A percentile compares a stretch with the other conserved stretches of the same genome.
These are phyloP conservation scores for Aquanectria penicillioides DNA, from an alignment of 2,329 filamentous ascomycete species.

Conservation along the genomic window DNA sequence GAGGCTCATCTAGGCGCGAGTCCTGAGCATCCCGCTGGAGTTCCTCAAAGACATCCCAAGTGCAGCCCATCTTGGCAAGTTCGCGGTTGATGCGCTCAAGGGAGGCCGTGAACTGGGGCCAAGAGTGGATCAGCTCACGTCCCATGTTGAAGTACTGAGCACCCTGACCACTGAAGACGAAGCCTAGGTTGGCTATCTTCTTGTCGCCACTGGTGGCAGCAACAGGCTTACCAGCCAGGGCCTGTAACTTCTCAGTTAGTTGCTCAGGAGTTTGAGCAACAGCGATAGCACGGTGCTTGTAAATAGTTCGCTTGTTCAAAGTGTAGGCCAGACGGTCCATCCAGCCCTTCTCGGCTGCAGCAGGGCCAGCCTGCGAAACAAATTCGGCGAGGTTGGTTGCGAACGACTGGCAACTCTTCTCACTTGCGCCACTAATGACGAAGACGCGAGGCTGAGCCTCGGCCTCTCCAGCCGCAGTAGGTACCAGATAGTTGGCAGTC, in stretches of 20 bases:
- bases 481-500: slow-evolving; percentile 24
- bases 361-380: slow-evolving; percentile 7
- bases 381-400: slow-evolving; percentile 26
- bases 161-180: slow-evolving; percentile 51
- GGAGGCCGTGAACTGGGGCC: slow-evolving; percentile 28
- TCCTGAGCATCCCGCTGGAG: slow-evolving; percentile 20
- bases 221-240: slow-evolving; percentile 18
- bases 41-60: slow-evolving; percentile 28
- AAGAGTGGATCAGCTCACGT: slow-evolving; percentile 36
- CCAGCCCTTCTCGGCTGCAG: not conserved
- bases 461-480: slow-evolving; percentile 21
- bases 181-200: slow-evolving; percentile 30
- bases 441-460: slow-evolving; percentile 23
- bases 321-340: slow-evolving; percentile 29
- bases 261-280: slow-evolving; percentile 28
- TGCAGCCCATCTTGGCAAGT: slow-evolving; percentile 11
- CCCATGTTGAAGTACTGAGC: slow-evolving; percentile 51
- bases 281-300: slow-evolving; percentile 23
- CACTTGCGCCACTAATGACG: slow-evolving; percentile 31
- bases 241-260: slow-evolving; percentile 22
- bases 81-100: slow-evolving; percentile 20
- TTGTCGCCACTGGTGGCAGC: slow-evolving; percentile 10
- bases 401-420: slow-evolving; percentile 31
- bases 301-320: slow-evolving; percentile 17
- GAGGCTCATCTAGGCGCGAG: slow-evolving; percentile 33